phyloP scores from a whole-genome alignment of 495 filamentous ascomycete genomes.

The Aspergillus nanangensis region DNA sequence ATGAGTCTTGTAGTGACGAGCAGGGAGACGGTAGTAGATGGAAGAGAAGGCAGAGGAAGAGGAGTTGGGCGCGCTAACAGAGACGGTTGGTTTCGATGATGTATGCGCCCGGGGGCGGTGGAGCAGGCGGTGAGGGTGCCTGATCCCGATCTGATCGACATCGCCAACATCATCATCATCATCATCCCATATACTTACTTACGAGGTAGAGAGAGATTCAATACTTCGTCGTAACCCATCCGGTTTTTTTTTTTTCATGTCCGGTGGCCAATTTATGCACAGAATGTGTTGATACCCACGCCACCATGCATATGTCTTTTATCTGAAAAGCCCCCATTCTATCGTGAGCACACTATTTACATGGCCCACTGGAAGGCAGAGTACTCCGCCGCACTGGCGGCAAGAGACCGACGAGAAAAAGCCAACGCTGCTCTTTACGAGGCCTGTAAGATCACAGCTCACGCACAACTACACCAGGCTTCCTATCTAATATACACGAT shows the following conservation, averaged over 20 bases:
- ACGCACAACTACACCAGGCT: background rate
- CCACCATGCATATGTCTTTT: background rate
- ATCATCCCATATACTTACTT: no score
- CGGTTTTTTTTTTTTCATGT: no score
- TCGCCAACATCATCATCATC: constrained; percentile 10
- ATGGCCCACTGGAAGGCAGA: constrained; percentile 58
- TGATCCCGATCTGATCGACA: no score
- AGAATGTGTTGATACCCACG: background rate
- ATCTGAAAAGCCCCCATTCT: constrained; percentile 6
- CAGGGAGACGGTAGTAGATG: constrained; percentile 9
- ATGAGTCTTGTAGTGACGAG: no score
- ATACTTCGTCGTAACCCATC: no score
- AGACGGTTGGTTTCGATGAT: constrained; percentile 29
- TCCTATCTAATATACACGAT: no score
- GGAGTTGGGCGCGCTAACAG: background rate
- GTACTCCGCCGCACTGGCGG: constrained; percentile 48
- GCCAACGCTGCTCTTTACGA: constrained; percentile 50
- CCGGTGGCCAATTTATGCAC: background rate
- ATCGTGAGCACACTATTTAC: constrained; percentile 19
- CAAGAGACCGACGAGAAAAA: constrained; percentile 55
- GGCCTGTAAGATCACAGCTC: constrained; percentile 42
- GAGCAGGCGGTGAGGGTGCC: constrained; percentile 25
- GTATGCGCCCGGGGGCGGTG: constrained; percentile 31
- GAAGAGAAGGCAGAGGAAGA: constrained; percentile 17
- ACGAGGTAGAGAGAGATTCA: no score